Conservation (phyloP, 2,329 filamentous ascomycete species). For the Ophiostoma novo-ulmi region DNA sequence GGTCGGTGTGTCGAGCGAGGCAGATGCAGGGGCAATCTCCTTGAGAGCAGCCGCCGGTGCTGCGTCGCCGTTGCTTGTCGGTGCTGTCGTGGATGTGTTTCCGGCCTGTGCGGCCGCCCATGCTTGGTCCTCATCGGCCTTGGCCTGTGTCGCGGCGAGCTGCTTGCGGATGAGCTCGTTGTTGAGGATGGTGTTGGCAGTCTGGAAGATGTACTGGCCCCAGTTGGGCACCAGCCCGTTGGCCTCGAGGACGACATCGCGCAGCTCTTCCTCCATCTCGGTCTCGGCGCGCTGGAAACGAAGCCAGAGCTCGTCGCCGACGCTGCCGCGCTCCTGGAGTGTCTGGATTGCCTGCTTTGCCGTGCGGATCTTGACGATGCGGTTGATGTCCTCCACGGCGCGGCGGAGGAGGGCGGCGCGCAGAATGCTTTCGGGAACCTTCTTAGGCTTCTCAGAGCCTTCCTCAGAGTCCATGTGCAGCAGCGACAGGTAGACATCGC, state of each 20-base stretch:
- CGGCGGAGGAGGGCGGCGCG: slow-evolving; percentile 84
- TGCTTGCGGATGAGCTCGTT: slow-evolving; percentile 72
- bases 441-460: slow-evolving; percentile 53
- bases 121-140: slow-evolving; percentile 54
- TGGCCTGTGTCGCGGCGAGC: slow-evolving; percentile 72
- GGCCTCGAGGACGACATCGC: slow-evolving; percentile 92
- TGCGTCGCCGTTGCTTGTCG: slow-evolving; percentile 7
- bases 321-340: slow-evolving; percentile 81
- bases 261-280: slow-evolving; percentile 93
- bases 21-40: slow-evolving; percentile 7
- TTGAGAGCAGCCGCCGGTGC: neutral
- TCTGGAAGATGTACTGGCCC: slow-evolving; percentile 95
- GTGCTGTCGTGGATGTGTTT: neutral
- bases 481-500: slow-evolving; percentile 90
- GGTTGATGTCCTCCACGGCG: slow-evolving; percentile 86
- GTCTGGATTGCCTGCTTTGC: slow-evolving; percentile 83
- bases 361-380: slow-evolving; percentile 81
- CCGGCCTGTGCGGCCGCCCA: slow-evolving; percentile 7
- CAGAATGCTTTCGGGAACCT: slow-evolving; percentile 75
- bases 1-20: neutral
- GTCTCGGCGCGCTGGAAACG: slow-evolving; percentile 87
- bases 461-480: slow-evolving; percentile 63
- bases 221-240: slow-evolving; percentile 84
- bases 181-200: slow-evolving; percentile 89
- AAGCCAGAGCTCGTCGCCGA: slow-evolving; percentile 95